Base-by-base conservation (phyloP, 2,329 filamentous ascomycete species). In the Orbilia blumenaviensis region DNA sequence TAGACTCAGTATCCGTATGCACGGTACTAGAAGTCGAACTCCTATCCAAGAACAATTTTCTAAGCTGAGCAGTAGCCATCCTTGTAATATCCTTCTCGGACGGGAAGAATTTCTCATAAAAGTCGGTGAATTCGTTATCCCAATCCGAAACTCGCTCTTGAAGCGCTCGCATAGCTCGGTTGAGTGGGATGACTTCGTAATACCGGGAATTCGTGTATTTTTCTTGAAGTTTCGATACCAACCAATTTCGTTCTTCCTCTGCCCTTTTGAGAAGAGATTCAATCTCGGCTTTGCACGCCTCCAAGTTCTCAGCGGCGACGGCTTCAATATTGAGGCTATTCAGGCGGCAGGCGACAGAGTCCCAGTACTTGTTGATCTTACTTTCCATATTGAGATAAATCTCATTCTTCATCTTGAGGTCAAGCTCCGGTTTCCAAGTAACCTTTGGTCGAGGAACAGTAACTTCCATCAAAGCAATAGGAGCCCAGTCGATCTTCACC, bases 391-490 rank as follows among this genome's bases (percentile, higher is more conserved):
- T 91, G 21, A 86, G 86, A 81, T 92, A 99, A 32, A 97, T 89
- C 23, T 97, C 93, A 80, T 99, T 99, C 83, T 97, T 97, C 80
- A 99, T 87, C 78, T 88, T 91, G 56, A 99, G 84, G 81, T 99
- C 95, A 78, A 96, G 92, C 79, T 97, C 94, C 25, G 99, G 95
- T 82, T 97, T 98, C 94, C 96, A 99, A 0, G 94, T 97, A 61
- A 99, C 91, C 66, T 92, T 89, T 25, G 93, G 89, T 68, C 94
- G 88, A 1, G 95, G 95, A 1, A 98, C 95, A 62, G 97, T 90
- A 74, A 99, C 94, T 82, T 99, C 96, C 38, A 98, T 89, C 6
- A 99, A 87, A 79, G 95, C 92, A 69, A 99, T 94, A 0, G 91
- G 88, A 80, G 98, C 95, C 83, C 96, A 97, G 81, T 97, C 94